Percentiles rank a stretch among this genome's conserved stretches.
phyloP scores from a whole-genome alignment of 2,329 filamentous ascomycete genomes.

The Ophiostoma novo-ulmi region DNA sequence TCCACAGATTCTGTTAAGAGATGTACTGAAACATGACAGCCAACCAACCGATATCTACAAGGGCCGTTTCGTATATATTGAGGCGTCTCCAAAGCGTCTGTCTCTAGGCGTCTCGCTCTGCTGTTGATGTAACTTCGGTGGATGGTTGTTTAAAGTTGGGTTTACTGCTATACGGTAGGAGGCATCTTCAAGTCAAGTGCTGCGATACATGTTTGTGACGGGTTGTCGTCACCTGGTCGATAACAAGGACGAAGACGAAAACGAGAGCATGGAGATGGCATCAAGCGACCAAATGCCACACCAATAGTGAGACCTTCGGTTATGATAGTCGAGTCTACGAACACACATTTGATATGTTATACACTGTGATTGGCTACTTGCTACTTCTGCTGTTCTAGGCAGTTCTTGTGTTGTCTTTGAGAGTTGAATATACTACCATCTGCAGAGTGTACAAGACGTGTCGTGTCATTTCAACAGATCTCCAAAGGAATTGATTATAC shows the following conservation, averaged over 20 bases:
- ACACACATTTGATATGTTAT: neutral
- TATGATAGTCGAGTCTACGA: neutral
- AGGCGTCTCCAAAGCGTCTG: neutral
- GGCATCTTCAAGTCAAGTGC: neutral
- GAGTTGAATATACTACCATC: neutral
- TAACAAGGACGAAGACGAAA: too few species aligned
- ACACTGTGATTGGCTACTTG: too few species aligned
- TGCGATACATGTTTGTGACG: neutral
- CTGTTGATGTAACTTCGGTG: too few species aligned
- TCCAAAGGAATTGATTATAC: neutral
- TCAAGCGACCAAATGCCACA: neutral
- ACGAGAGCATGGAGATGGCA: too few species aligned
- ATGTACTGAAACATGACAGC: neutral
- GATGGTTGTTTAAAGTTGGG: neutral
- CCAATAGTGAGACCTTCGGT: neutral
- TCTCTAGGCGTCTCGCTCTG: neutral
- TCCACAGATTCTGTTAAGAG: neutral
- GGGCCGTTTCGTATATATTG: conserved; percentile 2
- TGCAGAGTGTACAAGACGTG: neutral
- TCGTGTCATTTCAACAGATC: too few species aligned
- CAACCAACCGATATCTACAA: neutral
- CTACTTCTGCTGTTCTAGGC: neutral
- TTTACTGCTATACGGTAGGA: neutral
- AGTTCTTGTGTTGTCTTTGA: neutral
- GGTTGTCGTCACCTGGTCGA: neutral